Percentiles rank a stretch among this genome's conserved stretches.
phyloP scores from a whole-genome alignment of 1,284 basidiomycete species.

The Pulchroboletus neoregius region DNA sequence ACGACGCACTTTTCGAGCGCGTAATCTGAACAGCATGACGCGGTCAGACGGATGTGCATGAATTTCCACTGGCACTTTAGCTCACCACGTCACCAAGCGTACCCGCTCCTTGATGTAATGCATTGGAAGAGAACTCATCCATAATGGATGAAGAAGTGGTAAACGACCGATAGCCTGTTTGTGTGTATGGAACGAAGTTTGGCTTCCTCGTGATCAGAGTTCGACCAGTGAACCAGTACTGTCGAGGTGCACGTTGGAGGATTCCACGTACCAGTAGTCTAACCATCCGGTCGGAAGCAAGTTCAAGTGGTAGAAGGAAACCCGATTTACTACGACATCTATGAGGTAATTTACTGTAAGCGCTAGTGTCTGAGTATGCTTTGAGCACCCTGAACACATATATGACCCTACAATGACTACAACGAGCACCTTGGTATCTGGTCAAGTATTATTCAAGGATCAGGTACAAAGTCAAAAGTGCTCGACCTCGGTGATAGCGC shows the following conservation, averaged over 20 bases:
- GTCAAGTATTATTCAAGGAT: too few species aligned
- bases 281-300: conserved; percentile 14
- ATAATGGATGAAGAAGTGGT: conserved; percentile 6
- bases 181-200: conserved; percentile 4
- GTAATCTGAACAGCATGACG: conserved; percentile 10
- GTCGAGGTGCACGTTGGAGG: conserved; percentile 1
- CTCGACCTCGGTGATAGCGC: too few species aligned
- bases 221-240: not conserved
- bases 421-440: too few species aligned
- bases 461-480: too few species aligned
- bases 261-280: conserved; percentile 1
- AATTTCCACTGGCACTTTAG: not conserved
- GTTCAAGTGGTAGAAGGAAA: too few species aligned
- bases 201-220: not conserved
- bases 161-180: conserved; percentile 1
- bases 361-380: too few species aligned
- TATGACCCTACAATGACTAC: too few species aligned
- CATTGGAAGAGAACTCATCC: conserved; percentile 1
- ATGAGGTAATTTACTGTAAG: too few species aligned
- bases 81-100: conserved; percentile 26
- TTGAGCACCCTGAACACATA: too few species aligned
- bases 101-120: not conserved
- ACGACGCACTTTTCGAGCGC: conserved; percentile 22
- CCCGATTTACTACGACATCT: not conserved
- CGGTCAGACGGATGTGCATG: conserved; percentile 1